Conservation (phyloP, 441 rosid genomes). For the Manihot esculenta region DNA sequence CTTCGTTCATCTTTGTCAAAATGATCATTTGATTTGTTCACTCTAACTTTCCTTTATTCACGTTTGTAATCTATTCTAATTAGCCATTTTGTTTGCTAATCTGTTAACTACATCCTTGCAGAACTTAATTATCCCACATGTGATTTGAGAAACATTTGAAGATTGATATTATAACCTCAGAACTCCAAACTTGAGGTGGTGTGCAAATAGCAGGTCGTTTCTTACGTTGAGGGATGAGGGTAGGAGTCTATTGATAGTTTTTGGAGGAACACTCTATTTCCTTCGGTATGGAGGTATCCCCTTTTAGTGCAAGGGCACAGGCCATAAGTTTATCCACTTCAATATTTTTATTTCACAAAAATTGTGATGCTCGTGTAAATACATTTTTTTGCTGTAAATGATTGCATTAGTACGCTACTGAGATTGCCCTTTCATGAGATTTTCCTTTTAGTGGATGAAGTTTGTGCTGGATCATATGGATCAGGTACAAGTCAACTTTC, state of each 20-base stretch:
- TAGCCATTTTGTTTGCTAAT: too few relatives aligned
- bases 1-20: neutral
- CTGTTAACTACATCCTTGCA: too few relatives aligned
- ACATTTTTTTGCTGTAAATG: constrained; percentile 32
- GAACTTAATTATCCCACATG: too few relatives aligned
- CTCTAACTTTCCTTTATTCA: too few relatives aligned
- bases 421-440: constrained; percentile 8
- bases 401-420: constrained; percentile 15
- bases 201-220: neutral
- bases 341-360: constrained; percentile 11
- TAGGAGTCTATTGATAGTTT: too few relatives aligned
- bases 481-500: neutral
- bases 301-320: constrained; percentile 12
- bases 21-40: too few relatives aligned
- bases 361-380: constrained; percentile 30
- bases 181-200: too few relatives aligned
- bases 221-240: constrained; percentile 2
- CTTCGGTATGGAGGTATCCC: constrained; percentile 8
- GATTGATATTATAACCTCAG: too few relatives aligned
- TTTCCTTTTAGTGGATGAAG: neutral
- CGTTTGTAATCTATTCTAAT: too few relatives aligned
- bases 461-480: neutral
- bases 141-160: too few relatives aligned
- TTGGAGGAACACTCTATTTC: constrained; percentile 8
- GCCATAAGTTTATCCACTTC: constrained; percentile 17